These are phyloP conservation scores for Mycena rosella DNA, from an alignment of 768 basidiomycete genomes.

Conservation along the genomic window DNA sequence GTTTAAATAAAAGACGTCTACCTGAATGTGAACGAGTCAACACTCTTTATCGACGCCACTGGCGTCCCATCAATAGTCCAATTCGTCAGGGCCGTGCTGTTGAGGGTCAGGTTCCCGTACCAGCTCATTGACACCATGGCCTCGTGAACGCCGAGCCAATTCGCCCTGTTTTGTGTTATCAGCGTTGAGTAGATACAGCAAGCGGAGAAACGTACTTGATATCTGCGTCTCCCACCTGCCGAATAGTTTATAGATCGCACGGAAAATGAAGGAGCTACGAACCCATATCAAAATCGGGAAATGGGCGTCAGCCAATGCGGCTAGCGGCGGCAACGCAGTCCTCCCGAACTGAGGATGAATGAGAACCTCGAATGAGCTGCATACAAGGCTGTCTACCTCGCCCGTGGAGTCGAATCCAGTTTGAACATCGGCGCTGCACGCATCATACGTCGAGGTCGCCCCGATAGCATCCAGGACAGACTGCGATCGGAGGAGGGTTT, in stretches of 20 bases:
- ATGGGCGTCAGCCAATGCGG: conserved; percentile 48
- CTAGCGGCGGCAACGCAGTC: conserved; percentile 48
- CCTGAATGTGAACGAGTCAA: conserved; percentile 64
- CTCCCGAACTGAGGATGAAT: conserved; percentile 44
- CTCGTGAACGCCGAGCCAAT: conserved; percentile 55
- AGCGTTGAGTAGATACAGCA: neutral
- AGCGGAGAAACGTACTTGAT: conserved; percentile 44
- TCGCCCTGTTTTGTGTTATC: conserved; percentile 42
- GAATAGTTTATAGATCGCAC: neutral
- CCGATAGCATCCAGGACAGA: conserved; percentile 54
- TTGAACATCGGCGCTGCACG: conserved; percentile 45
- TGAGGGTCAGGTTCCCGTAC: conserved; percentile 57
- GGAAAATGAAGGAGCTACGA: conserved; percentile 11
- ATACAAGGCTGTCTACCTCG: conserved; percentile 37
- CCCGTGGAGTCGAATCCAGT: conserved; percentile 46
- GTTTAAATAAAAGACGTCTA: conserved; percentile 29
- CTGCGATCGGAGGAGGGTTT: conserved; percentile 45
- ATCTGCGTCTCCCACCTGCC: conserved; percentile 50
- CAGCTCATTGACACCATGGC: conserved; percentile 59
- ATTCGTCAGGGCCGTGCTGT: conserved; percentile 48
- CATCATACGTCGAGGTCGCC: conserved; percentile 47
- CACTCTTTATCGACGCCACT: conserved; percentile 57
- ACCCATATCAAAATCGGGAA: conserved; percentile 55
- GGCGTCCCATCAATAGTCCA: conserved; percentile 51
- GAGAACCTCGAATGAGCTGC: neutral